phyloP scores from a whole-genome alignment of 108 stramenopile species.

The Skeletonema tropicum region DNA sequence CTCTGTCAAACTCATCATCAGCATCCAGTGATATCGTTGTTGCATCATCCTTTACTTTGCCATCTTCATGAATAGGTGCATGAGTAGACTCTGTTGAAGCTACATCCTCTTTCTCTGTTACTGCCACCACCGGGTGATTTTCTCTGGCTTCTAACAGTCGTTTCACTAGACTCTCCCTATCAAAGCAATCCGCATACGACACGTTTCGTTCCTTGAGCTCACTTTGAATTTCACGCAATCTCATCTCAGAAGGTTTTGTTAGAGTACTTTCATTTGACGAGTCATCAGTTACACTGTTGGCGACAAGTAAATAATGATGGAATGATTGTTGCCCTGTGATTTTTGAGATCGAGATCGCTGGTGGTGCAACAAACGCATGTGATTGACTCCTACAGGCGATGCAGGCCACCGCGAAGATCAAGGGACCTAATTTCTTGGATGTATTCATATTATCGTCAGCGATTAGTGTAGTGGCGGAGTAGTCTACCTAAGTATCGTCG shows the following conservation, averaged over 20 bases:
- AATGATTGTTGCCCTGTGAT: not conserved
- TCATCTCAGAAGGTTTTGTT: slow-evolving; percentile 29
- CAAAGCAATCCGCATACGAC: slow-evolving; percentile 71
- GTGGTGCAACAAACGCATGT: not conserved
- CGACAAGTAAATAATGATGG: not conserved
- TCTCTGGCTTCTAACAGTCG: slow-evolving; percentile 60
- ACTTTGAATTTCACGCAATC: slow-evolving; percentile 49
- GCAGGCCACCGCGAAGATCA: not conserved
- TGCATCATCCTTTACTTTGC: not conserved
- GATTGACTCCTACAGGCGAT: not conserved
- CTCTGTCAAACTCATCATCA: slow-evolving; percentile 42
- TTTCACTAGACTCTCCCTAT: slow-evolving; percentile 63
- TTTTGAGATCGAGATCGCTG: not conserved
- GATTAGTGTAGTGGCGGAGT: no score
- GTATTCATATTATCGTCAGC: not conserved
- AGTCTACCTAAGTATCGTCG: no score
- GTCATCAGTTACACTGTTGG: not conserved
- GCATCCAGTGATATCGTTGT: not conserved
- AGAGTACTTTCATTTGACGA: not conserved
- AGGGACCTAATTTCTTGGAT: not conserved
- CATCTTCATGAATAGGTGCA: slow-evolving; percentile 2
- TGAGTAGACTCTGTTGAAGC: slow-evolving; percentile 5
- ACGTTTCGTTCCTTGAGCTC: slow-evolving; percentile 57
- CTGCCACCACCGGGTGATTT: slow-evolving; percentile 6
- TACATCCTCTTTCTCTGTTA: slow-evolving; percentile 1